phyloP scores from a whole-genome alignment of 2,329 filamentous ascomycete species.

The Dactylellina drechsleri region DNA sequence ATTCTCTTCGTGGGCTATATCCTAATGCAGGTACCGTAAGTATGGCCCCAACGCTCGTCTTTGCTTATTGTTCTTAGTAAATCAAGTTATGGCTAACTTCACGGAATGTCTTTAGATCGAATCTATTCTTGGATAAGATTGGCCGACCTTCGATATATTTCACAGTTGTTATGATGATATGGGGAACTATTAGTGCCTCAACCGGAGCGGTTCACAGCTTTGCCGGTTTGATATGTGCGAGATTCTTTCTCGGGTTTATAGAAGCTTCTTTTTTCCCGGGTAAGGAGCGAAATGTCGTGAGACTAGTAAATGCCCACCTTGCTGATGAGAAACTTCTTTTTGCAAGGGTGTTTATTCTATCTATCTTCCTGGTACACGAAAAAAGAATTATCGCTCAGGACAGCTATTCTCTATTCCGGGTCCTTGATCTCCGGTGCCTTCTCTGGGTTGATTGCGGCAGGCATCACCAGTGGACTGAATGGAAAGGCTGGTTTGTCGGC shows the following conservation, averaged over 20 bases:
- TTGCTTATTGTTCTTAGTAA: neutral
- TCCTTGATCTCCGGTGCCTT: conserved; percentile 77
- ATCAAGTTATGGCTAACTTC: neutral
- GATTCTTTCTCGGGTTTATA: conserved; percentile 71
- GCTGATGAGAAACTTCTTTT: too few relatives aligned
- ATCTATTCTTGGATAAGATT: conserved; percentile 67
- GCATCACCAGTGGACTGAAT: conserved; percentile 74
- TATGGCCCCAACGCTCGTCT: neutral
- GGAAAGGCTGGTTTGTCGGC: conserved; percentile 68
- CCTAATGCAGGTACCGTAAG: conserved; percentile 60
- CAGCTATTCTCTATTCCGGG: conserved; percentile 74
- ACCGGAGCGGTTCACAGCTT: conserved; percentile 68
- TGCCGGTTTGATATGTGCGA: conserved; percentile 66
- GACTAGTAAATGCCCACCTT: too few relatives aligned
- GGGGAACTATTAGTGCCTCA: conserved; percentile 71
- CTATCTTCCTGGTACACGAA: conserved; percentile 73
- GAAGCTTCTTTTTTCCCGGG: conserved; percentile 73
- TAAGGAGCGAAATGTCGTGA: too few relatives aligned
- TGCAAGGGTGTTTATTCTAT: conserved; percentile 68
- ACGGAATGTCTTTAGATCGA: conserved; percentile 60
- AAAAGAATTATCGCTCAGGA: conserved; percentile 73
- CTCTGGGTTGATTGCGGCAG: conserved; percentile 72
- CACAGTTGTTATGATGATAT: conserved; percentile 68
- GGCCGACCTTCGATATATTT: conserved; percentile 67
- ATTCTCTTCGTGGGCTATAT: conserved; percentile 63